Evolutionary conservation across 2,329 filamentous ascomycete genomes (phyloP).

Genomic region (Colletotrichum tamarilloi): DNA sequence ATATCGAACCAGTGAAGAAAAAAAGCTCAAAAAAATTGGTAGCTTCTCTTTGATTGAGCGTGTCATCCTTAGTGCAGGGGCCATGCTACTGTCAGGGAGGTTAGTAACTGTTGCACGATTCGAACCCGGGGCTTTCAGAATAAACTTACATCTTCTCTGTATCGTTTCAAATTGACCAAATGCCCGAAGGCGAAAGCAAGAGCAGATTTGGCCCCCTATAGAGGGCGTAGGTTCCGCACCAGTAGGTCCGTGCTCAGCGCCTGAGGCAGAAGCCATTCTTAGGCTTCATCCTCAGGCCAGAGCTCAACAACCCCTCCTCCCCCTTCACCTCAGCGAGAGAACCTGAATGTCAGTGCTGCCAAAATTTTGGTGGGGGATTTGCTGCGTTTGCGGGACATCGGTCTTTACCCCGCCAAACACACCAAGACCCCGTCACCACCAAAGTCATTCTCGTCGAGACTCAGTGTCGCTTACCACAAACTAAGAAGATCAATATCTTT

Average conservation of each 20-base stretch:
- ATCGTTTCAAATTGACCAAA: conserved; percentile 44
- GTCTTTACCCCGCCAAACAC: conserved; percentile 1
- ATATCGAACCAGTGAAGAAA: background rate
- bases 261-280: background rate
- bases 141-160: conserved; percentile 34
- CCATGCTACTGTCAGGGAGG: conserved; percentile 70
- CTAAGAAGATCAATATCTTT: background rate
- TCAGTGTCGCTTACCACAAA: background rate
- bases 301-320: background rate
- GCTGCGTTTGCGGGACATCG: background rate
- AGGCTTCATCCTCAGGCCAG: background rate
- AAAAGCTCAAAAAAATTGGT: conserved; percentile 52
- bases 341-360: background rate
- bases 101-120: background rate
- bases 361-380: background rate
- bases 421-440: background rate
- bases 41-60: conserved; percentile 85
- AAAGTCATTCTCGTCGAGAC: background rate
- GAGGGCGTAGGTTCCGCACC: background rate
- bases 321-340: too few relatives aligned
- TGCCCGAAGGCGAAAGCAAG: conserved; percentile 40
- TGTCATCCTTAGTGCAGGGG: conserved; percentile 95
- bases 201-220: background rate
- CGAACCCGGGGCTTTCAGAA: background rate
- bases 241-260: background rate